Percentiles rank a stretch among this genome's conserved stretches.
Evolutionary conservation across 495 filamentous ascomycete genomes (phyloP).

Genomic region (Penicillium odoratum): DNA sequence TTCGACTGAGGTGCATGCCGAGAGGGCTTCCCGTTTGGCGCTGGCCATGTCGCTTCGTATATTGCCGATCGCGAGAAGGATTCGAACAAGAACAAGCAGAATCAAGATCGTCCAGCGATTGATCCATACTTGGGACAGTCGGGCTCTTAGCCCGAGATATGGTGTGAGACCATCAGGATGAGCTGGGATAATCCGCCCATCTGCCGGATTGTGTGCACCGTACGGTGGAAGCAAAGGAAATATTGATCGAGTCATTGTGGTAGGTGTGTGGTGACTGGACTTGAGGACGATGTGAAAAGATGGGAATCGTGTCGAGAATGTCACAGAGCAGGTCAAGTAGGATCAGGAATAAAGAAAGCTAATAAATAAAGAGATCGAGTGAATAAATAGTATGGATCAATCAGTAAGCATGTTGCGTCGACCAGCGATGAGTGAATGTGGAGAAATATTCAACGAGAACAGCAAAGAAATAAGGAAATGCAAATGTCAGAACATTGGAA

Average conservation of each 20-base stretch:
- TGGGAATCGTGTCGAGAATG: background rate
- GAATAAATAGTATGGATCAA: slow-evolving; percentile 15
- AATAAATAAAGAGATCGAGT: slow-evolving; percentile 1
- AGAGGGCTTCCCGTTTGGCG: slow-evolving; percentile 77
- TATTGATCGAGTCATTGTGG: slow-evolving; percentile 35
- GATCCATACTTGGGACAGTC: slow-evolving; percentile 93
- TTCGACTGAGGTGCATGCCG: slow-evolving; percentile 89
- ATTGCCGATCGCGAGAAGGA: slow-evolving; percentile 69
- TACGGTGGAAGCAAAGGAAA: slow-evolving; percentile 49
- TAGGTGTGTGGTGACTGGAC: background rate
- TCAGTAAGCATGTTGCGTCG: slow-evolving; percentile 15
- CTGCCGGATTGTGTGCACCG: slow-evolving; percentile 39
- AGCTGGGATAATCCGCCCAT: slow-evolving; percentile 30
- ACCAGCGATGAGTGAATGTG: slow-evolving; percentile 14
- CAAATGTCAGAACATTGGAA: background rate
- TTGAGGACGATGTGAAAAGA: background rate
- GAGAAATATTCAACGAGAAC: slow-evolving; percentile 7
- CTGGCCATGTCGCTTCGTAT: slow-evolving; percentile 70
- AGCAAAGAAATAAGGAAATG: background rate
- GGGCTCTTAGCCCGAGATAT: slow-evolving; percentile 85
- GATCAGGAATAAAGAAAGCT: background rate
- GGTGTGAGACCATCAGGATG: slow-evolving; percentile 85
- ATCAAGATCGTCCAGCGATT: slow-evolving; percentile 95
- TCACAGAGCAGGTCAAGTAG: background rate
- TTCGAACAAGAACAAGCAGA: slow-evolving; percentile 75